Percentiles rank a stretch among this genome's conserved stretches.
phyloP scores from a whole-genome alignment of 148 eudicot species.

The Chenopodium suecicum region DNA sequence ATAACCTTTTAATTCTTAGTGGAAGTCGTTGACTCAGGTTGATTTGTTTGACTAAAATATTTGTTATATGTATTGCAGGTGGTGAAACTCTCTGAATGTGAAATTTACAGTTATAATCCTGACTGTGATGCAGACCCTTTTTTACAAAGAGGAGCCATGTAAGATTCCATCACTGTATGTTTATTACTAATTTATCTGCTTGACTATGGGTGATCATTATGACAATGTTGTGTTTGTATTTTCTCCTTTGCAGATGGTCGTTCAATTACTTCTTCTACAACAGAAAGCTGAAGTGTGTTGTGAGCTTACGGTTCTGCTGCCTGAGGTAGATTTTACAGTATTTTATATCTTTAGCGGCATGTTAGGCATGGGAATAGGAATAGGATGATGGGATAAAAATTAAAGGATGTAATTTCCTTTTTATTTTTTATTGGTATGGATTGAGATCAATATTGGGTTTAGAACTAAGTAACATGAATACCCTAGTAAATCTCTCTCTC shows the following conservation, averaged over 20 bases:
- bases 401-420: too few species aligned
- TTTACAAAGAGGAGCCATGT: conserved; percentile 89
- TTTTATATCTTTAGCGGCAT: neutral
- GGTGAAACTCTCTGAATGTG: conserved; percentile 83
- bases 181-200: neutral
- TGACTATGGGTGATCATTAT: neutral
- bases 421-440: too few species aligned
- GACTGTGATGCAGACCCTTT: conserved; percentile 84
- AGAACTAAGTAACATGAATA: too few species aligned
- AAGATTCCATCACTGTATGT: conserved; percentile 26
- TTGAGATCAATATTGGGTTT: too few species aligned
- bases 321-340: conserved; percentile 47
- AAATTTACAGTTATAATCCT: conserved; percentile 86
- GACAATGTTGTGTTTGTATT: conserved; percentile 1
- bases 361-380: too few species aligned
- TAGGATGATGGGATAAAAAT: too few species aligned
- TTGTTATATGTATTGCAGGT: conserved; percentile 52
- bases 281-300: conserved; percentile 83
- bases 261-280: conserved; percentile 95
- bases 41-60: neutral
- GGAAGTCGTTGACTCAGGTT: neutral
- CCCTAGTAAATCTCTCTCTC: too few species aligned
- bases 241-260: conserved; percentile 70
- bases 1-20: neutral
- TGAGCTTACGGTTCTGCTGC: conserved; percentile 85